A percentile compares a stretch with the other conserved stretches of the same genome.
phyloP scores from a whole-genome alignment of 805 yeast species.

The Pichia ethanolica region DNA sequence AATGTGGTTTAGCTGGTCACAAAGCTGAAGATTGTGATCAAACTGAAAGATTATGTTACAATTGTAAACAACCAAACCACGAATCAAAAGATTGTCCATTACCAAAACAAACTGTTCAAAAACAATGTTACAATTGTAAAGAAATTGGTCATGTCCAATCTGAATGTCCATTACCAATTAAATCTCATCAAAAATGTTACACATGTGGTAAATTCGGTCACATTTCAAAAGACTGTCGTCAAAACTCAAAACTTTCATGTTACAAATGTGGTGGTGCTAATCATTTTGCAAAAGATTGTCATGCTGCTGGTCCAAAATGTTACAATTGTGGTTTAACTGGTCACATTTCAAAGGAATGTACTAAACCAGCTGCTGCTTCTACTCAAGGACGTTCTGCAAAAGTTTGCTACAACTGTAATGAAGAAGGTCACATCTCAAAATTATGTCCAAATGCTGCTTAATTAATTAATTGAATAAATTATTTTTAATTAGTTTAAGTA shows the following conservation, averaged over 20 bases:
- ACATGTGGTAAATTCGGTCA: slow-evolving; percentile 74
- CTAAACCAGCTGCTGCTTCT: slow-evolving; percentile 34
- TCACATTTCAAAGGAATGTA: slow-evolving; percentile 82
- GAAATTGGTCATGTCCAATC: slow-evolving; percentile 82
- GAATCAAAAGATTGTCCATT: slow-evolving; percentile 83
- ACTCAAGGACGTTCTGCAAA: slow-evolving; percentile 34
- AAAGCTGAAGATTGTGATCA: slow-evolving; percentile 83
- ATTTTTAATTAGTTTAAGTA: too few relatives aligned
- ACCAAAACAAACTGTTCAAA: slow-evolving; percentile 77
- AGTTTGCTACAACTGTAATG: slow-evolving; percentile 68
- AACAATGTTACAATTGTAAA: slow-evolving; percentile 92
- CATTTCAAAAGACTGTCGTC: slow-evolving; percentile 66
- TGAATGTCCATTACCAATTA: slow-evolving; percentile 66
- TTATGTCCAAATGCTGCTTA: slow-evolving; percentile 40
- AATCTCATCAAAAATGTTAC: slow-evolving; percentile 64
- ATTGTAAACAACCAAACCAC: slow-evolving; percentile 86
- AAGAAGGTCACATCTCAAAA: slow-evolving; percentile 82
- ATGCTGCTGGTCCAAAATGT: slow-evolving; percentile 60
- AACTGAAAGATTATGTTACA: slow-evolving; percentile 82
- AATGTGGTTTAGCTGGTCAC: slow-evolving; percentile 90
- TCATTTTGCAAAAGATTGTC: slow-evolving; percentile 90
- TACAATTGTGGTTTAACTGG: slow-evolving; percentile 90
- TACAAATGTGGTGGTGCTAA: slow-evolving; percentile 91
- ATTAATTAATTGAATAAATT: not conserved
- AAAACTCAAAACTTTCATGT: slow-evolving; percentile 45